Evolutionary conservation across 225 moss, liverwort and hornwort genomes (phyloP).

Genomic region (Antitrichia curtipendula): DNA sequence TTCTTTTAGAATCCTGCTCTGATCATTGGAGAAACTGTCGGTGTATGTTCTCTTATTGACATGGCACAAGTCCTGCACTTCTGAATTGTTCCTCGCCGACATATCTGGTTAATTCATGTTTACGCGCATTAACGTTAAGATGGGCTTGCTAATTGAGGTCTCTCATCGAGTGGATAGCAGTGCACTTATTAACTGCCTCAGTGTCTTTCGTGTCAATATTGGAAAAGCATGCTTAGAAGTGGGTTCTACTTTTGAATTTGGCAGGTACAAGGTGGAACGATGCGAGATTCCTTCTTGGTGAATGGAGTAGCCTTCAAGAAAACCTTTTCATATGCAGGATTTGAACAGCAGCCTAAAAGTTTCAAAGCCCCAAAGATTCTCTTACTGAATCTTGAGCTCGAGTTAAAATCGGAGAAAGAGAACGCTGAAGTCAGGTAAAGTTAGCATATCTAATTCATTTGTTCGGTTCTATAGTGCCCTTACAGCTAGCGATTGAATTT

Average conservation of each 20-base stretch:
- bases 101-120: neutral
- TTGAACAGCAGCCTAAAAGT: constrained; percentile 92
- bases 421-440: constrained; percentile 92
- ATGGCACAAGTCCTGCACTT: neutral
- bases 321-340: constrained; percentile 93
- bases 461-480: neutral
- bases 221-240: neutral
- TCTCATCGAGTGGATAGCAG: neutral
- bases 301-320: constrained; percentile 98
- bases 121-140: neutral
- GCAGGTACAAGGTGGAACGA: constrained; percentile 94
- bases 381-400: constrained; percentile 80
- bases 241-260: neutral
- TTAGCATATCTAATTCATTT: neutral
- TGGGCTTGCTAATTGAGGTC: neutral
- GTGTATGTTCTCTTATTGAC: neutral
- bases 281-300: constrained; percentile 95
- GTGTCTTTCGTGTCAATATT: neutral
- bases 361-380: constrained; percentile 72
- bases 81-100: neutral
- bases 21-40: neutral
- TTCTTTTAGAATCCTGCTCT: neutral
- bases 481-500: neutral
- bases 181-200: neutral
- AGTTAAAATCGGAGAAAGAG: constrained; percentile 94